Base-by-base conservation (phyloP, 805 yeast genomes). In the Candida ortonii region DNA sequence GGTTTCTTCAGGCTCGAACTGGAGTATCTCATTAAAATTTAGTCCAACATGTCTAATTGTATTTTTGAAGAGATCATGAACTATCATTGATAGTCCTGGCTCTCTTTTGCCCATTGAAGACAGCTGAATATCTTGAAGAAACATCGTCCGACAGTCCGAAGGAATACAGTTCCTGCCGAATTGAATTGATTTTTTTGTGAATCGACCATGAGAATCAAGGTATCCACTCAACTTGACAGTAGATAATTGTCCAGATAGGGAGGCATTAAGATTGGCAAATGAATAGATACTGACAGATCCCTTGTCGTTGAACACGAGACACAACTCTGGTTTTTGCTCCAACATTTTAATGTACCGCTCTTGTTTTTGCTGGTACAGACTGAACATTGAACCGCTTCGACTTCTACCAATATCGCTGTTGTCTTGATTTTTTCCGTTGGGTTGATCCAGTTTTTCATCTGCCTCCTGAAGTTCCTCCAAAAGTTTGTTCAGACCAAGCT, bases 241-340 rank as follows among this genome's bases (percentile, higher is more conserved):
- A 15, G 53, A 46, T 41, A 80, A 62, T 21, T 70, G 64, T 35
- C 70, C 71, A 16, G 87, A 86, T 5, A 38, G 12, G 7, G 47
- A 62, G 15, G 60, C 55, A 1, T 75, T 65, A 10, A 81, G 50
- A 49, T 80, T 76, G 15, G 67, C 65, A 22, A 84, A 47, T 2
- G 73, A 61, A 47, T 68, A 70, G 0, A 77, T 49, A 2, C 62
- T 60, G 3, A 70, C 62, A 1, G 52, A 41, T 0, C 81, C 79
- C 3, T 49, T 31, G 6, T 51, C 49, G 21, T 73, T 68, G 4
- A 79, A 47, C 0, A 62, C 63, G 48, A 70, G 36, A 41, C 73
- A 76, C 2, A 72, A 57, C 12, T 64, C 66, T 2, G 53, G 47
- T 15, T 59, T 46, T 3, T 50, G 36, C n/a, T 41, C 51, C 39